Evolutionary conservation across 495 filamentous ascomycete species (phyloP), one percentile per base, ranked within the genome.

Genomic region (Cercophora sp.): DNA sequence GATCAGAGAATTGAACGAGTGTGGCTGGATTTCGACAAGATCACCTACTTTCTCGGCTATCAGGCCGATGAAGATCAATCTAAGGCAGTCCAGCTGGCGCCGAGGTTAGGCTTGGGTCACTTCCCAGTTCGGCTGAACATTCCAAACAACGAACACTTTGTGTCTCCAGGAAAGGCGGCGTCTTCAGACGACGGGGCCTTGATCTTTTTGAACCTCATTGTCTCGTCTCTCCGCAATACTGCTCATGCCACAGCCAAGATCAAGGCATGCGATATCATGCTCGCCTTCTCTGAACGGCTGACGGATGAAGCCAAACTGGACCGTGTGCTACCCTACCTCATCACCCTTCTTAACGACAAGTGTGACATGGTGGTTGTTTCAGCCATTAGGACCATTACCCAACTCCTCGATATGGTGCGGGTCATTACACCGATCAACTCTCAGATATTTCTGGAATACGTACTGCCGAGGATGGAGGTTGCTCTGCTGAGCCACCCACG

Each of bases 221-320:
- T 89, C 1, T 85, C 91, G 6, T 95, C 88, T 16, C 60, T 99
- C 51, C 83, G 94, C 55, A 95, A 89, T 55, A 96, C 93, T 2
- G 85, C 89, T 5, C 85, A 90, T 59, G 81, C 91, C 18, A 85
- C 86, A n/a, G 84, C 91, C 31, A 86, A 88, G 58, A 76, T 96
- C 54, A 85, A 90, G 61, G 93, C 90, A 3, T 96, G 91, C 62
- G 94, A 99, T 66, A 79, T 97, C 39, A 78, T 99, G 58, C 72
- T 99, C 16, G 93, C 91, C 13, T 96, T 97, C 67, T 85, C 90
- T 5, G 91, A 97, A 68, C 81, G 86, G 42, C 66, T 96, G 29
- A 93, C 93, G 0, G 94, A 99, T 65, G 94, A 99, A 62, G 92
- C 92, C 9, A 99, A 97, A 62, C 77, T 99, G 47, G 94, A 99